phyloP scores from a whole-genome alignment of 306 rosid species.

The Glycine latifolia region DNA sequence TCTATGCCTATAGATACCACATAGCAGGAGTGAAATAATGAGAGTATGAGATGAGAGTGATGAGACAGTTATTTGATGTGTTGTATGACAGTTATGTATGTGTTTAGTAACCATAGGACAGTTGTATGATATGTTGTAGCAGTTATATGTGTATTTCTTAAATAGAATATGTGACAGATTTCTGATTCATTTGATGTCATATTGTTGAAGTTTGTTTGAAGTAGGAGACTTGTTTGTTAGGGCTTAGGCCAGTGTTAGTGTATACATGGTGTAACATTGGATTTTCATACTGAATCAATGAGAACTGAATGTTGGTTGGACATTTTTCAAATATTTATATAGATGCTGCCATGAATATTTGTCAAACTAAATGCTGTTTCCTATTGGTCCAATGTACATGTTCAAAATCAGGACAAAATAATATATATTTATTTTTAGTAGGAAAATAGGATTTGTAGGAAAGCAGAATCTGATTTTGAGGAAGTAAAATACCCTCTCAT shows the following conservation, averaged over 20 bases:
- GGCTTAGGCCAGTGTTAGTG: slow-evolving; percentile 1
- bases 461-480: no score
- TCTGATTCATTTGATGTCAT: not conserved
- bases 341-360: slow-evolving; percentile 5
- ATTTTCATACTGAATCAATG: not conserved
- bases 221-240: not conserved
- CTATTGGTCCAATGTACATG: slow-evolving; percentile 10
- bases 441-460: no score
- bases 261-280: not conserved
- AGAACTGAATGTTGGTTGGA: slow-evolving; percentile 14
- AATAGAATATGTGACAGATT: not conserved
- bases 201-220: not conserved
- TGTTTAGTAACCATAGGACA: not conserved
- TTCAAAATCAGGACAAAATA: no score
- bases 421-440: no score
- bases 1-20: not conserved
- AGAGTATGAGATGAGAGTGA: slow-evolving; percentile 4
- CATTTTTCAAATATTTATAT: not conserved
- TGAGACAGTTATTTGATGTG: not conserved
- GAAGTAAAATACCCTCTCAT: no score
- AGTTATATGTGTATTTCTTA: not conserved
- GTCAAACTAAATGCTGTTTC: slow-evolving; percentile 1
- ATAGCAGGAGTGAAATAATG: not conserved
- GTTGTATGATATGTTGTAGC: not conserved
- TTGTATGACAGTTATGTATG: not conserved